Percentiles rank a stretch among this genome's conserved stretches.
Evolutionary conservation across 352 stramenopile species (phyloP).

Genomic region (Phytophthora ohioensis): DNA sequence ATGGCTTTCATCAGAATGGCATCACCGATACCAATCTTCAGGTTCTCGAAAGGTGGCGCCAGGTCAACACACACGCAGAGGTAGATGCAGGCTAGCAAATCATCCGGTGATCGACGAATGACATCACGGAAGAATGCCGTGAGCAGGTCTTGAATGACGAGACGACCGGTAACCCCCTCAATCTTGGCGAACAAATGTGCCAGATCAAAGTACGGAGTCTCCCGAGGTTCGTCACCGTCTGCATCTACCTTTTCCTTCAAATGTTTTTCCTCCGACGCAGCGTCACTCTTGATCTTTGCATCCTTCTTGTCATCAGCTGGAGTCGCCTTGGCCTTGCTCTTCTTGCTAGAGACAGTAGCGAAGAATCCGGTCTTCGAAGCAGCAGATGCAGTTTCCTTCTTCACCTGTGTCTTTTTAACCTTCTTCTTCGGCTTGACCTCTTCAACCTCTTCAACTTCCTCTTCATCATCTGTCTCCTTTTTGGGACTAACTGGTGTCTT

Average conservation of each 20-base stretch:
- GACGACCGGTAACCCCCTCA: conserved; percentile 71
- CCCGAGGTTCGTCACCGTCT: conserved; percentile 21
- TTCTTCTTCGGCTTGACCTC: conserved; percentile 23
- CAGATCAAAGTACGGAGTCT: conserved; percentile 66
- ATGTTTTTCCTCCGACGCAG: conserved; percentile 17
- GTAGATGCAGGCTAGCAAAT: conserved; percentile 93
- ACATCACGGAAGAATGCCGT: conserved; percentile 88
- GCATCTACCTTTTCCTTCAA: conserved; percentile 19
- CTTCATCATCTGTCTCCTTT: conserved; percentile 6
- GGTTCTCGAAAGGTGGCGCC: conserved; percentile 95
- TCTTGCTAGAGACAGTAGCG: conserved; percentile 30
- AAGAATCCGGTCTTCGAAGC: conserved; percentile 48
- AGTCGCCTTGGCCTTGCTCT: conserved; percentile 27
- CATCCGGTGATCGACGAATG: conserved; percentile 73
- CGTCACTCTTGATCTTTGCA: conserved; percentile 14
- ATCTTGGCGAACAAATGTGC: conserved; percentile 83
- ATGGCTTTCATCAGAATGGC: conserved; percentile 98
- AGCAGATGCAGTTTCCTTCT: conserved; percentile 25
- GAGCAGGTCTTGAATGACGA: conserved; percentile 90
- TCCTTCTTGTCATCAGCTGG: conserved; percentile 23
- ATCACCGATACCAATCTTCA: conserved; percentile 99
- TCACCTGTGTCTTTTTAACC: conserved; percentile 10
- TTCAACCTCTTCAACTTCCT: conserved; percentile 19
- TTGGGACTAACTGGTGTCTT: background rate
- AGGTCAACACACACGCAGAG: conserved; percentile 93